phyloP scores from a whole-genome alignment of 2,329 filamentous ascomycete genomes.

The Penicillium corylophilum region DNA sequence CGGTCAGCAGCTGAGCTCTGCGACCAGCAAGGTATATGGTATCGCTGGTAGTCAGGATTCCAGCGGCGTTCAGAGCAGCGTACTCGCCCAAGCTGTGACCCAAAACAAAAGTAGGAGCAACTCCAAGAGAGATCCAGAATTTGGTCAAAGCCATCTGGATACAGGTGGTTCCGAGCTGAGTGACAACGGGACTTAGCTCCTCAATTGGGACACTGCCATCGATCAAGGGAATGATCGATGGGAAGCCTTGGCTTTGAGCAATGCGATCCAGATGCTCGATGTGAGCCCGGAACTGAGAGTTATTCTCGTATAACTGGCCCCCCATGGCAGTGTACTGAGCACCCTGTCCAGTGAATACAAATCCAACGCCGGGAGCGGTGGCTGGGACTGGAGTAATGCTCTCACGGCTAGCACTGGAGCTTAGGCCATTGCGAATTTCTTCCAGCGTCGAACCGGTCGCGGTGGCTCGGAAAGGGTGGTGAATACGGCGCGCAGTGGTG shows the following conservation, averaged over 20 bases:
- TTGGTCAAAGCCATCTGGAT: constrained; percentile 44
- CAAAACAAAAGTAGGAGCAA: constrained; percentile 40
- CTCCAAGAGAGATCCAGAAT: constrained; percentile 31
- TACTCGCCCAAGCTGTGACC: constrained; percentile 47
- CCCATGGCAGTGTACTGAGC: constrained; percentile 39
- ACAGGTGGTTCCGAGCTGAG: constrained; percentile 42
- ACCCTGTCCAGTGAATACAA: constrained; percentile 41
- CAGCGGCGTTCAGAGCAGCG: constrained; percentile 41
- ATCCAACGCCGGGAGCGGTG: constrained; percentile 21
- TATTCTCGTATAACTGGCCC: constrained; percentile 22
- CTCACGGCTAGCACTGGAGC: constrained; percentile 18
- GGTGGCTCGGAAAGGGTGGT: constrained; percentile 38
- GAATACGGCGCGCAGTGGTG: constrained; percentile 58
- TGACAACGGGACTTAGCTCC: constrained; percentile 24
- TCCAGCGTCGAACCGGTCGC: constrained; percentile 25
- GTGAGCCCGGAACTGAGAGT: constrained; percentile 29
- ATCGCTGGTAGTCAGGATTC: constrained; percentile 38
- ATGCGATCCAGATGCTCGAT: constrained; percentile 35
- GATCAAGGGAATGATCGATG: constrained; percentile 28
- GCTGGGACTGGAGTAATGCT: constrained; percentile 19
- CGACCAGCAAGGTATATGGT: constrained; percentile 43
- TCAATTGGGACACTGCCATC: constrained; percentile 24
- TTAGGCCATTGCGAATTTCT: constrained; percentile 17
- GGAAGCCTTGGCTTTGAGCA: constrained; percentile 28
- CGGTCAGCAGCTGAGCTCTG: constrained; percentile 42